Percentiles rank a stretch among this genome's conserved stretches.
phyloP scores from a whole-genome alignment of 2,329 filamentous ascomycete genomes.

The Tympanopsis confertula region DNA sequence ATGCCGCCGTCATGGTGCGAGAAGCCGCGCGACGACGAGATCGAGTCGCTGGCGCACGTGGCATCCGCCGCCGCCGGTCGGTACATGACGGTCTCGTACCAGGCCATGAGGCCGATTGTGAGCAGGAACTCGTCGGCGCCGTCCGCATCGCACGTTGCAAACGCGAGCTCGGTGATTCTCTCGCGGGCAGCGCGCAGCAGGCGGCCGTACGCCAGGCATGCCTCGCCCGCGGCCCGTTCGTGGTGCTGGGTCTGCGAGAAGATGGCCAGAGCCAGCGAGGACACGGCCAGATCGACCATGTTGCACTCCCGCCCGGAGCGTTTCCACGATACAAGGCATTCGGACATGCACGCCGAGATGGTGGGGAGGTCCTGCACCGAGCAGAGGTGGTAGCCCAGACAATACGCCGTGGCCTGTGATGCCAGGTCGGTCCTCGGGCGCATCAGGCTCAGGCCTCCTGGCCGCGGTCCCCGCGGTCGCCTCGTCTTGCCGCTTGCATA shows the following conservation, averaged over 20 bases:
- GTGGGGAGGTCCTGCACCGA: constrained; percentile 5
- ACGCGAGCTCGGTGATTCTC: no score
- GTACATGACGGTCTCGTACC: no score
- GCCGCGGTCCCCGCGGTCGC: constrained; percentile 17
- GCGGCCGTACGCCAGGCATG: constrained; percentile 9
- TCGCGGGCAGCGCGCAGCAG: no score
- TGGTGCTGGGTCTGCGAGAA: constrained; percentile 11
- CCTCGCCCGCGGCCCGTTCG: constrained; percentile 10
- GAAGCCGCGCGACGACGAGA: no score
- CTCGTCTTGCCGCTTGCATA: constrained; percentile 16
- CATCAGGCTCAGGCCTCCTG: constrained; percentile 5
- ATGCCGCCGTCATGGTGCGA: no score
- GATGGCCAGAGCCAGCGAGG: constrained; percentile 14
- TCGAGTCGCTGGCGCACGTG: no score
- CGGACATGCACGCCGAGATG: constrained; percentile 5
- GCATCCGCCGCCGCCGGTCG: no score
- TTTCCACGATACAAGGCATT: constrained; percentile 6
- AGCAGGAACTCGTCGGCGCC: no score
- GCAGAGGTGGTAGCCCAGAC: constrained; percentile 11
- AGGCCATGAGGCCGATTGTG: no score
- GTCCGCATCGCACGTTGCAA: no score
- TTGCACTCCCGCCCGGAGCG: constrained; percentile 3
- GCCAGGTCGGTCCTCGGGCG: constrained; percentile 10
- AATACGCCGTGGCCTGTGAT: constrained; percentile 12
- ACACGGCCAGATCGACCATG: constrained; percentile 14